phyloP scores from a whole-genome alignment of 768 basidiomycete genomes.

The Rhodotorula paludigena region DNA sequence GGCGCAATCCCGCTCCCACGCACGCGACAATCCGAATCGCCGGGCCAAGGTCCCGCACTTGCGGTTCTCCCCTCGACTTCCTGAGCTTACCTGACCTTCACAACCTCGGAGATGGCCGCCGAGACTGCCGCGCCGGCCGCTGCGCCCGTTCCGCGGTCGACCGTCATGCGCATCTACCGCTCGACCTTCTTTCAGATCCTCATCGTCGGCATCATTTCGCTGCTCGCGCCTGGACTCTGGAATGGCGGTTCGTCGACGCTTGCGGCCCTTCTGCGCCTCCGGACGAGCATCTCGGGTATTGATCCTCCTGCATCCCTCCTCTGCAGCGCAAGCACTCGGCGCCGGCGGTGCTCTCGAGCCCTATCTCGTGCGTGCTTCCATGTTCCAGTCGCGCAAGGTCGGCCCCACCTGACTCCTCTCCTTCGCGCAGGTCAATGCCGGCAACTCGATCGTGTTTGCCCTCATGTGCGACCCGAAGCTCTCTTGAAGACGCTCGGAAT shows the following conservation, averaged over 20 bases:
- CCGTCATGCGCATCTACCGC: not conserved
- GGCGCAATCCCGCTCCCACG: too few relatives aligned
- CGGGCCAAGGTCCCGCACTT: too few relatives aligned
- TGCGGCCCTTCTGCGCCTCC: not conserved
- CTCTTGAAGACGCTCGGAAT: too few relatives aligned
- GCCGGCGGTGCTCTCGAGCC: slow-evolving; percentile 17
- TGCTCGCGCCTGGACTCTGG: slow-evolving; percentile 12
- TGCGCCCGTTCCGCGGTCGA: not conserved
- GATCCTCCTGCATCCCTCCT: too few relatives aligned
- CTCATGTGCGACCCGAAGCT: slow-evolving; percentile 1
- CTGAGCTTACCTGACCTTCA: too few relatives aligned
- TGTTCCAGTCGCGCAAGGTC: too few relatives aligned
- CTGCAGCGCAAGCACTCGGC: slow-evolving; percentile 4
- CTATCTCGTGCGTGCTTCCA: slow-evolving; percentile 12
- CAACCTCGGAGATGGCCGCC: too few relatives aligned
- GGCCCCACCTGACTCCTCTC: too few relatives aligned
- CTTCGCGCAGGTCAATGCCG: slow-evolving; percentile 1
- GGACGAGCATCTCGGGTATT: not conserved
- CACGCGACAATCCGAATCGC: too few relatives aligned
- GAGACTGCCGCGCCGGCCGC: not conserved
- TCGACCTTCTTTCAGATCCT: not conserved
- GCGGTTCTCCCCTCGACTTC: too few relatives aligned
- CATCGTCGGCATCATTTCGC: not conserved
- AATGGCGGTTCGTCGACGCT: not conserved
- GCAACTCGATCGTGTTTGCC: slow-evolving; percentile 1